phyloP scores from a whole-genome alignment of 495 filamentous ascomycete genomes.

The Tuber melanosporum region DNA sequence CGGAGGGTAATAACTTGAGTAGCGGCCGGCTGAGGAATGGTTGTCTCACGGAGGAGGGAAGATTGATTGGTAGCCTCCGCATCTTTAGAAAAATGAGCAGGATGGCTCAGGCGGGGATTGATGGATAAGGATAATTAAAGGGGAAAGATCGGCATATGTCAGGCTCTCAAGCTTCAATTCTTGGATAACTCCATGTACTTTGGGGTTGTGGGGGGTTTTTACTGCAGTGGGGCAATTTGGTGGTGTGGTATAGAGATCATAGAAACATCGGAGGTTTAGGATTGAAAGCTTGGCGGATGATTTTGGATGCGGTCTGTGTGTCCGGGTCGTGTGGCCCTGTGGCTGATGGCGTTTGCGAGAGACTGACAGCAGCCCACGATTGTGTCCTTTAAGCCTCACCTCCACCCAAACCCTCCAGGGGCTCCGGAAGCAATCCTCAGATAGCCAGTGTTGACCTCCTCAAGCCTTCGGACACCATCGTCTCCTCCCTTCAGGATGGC shows the following conservation, averaged over 20 bases:
- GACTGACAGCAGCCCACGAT: neutral
- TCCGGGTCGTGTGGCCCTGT: too few species aligned
- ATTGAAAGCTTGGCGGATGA: neutral
- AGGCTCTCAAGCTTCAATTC: neutral
- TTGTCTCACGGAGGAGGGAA: neutral
- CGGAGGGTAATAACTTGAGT: neutral
- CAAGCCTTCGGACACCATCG: neutral
- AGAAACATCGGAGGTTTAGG: neutral
- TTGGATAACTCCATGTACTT: neutral
- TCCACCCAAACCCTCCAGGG: neutral
- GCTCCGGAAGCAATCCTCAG: neutral
- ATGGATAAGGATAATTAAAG: neutral
- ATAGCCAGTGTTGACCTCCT: neutral
- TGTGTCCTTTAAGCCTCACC: neutral
- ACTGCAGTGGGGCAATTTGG: neutral
- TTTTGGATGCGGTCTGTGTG: neutral
- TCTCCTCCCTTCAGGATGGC: conserved; percentile 43
- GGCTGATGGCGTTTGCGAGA: neutral
- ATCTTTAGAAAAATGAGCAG: neutral
- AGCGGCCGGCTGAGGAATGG: neutral
- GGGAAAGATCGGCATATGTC: neutral
- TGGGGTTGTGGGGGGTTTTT: neutral
- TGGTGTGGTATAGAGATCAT: too few species aligned
- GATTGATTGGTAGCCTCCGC: neutral
- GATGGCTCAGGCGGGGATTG: neutral